Evolutionary conservation across 768 basidiomycete genomes (phyloP).

Genomic region (Amyloporia xantha): DNA sequence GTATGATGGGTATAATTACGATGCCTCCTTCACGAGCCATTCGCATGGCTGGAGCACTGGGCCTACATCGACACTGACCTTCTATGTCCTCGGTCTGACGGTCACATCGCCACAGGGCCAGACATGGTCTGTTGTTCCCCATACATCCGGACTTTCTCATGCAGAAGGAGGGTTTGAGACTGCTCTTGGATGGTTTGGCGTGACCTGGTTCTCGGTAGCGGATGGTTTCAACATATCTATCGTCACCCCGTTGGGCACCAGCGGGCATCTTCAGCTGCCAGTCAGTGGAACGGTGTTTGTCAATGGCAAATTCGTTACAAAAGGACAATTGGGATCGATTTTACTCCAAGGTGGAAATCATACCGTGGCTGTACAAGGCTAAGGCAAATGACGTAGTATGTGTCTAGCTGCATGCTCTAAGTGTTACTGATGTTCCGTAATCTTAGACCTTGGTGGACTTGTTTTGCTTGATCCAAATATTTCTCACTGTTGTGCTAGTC

Average conservation of each 20-base stretch:
- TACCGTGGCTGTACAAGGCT: not conserved
- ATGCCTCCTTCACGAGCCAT: constrained; percentile 53
- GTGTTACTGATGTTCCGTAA: no score
- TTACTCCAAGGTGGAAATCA: not conserved
- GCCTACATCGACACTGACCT: constrained; percentile 50
- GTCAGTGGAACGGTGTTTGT: constrained; percentile 7
- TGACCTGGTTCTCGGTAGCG: constrained; percentile 31
- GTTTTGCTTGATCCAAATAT: no score
- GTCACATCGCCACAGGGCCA: constrained; percentile 40
- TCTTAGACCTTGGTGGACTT: no score
- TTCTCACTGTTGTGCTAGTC: no score
- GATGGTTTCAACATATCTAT: constrained; percentile 8
- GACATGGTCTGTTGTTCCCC: constrained; percentile 44
- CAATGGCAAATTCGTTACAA: constrained; percentile 1
- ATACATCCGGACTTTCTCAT: constrained; percentile 32
- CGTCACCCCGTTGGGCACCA: constrained; percentile 13
- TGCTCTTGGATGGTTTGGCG: constrained; percentile 44
- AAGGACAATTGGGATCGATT: not conserved
- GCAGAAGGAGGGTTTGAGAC: constrained; percentile 52
- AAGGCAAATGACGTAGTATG: no score
- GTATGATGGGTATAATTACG: constrained; percentile 48
- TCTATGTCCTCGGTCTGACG: constrained; percentile 47
- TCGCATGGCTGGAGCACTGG: constrained; percentile 56
- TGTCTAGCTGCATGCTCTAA: no score
- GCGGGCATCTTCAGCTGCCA: constrained; percentile 11